phyloP scores from a whole-genome alignment of 139 green algal genomes.

The Auxenochlorella pyrenoidosa region DNA sequence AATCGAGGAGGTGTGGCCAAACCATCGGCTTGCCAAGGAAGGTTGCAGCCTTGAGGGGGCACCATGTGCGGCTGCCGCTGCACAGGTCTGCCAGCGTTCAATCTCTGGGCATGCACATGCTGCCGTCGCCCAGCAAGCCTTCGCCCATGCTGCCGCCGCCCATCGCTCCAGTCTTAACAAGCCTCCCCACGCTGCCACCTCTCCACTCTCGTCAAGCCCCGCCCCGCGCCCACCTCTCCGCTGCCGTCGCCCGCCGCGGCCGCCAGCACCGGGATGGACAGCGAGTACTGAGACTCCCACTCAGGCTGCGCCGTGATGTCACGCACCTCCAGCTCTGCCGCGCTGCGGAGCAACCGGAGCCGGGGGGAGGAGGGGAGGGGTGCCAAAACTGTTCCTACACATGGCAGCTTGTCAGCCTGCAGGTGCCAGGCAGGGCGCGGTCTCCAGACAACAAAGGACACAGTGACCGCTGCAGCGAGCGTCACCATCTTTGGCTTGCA shows the following conservation, averaged over 20 bases:
- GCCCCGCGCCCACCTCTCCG: slow-evolving; percentile 27
- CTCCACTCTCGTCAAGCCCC: neutral
- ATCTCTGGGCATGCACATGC: no score
- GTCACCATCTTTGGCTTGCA: no score
- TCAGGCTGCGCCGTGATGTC: slow-evolving; percentile 50
- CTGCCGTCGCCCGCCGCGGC: slow-evolving; percentile 13
- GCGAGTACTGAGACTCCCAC: slow-evolving; percentile 48
- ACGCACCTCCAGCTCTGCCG: slow-evolving; percentile 54
- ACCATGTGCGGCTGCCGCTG: no score
- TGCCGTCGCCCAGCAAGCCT: neutral
- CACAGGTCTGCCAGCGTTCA: neutral
- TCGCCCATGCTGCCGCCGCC: neutral
- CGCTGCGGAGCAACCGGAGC: neutral
- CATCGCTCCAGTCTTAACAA: no score
- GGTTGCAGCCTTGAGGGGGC: neutral
- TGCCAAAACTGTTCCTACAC: no score
- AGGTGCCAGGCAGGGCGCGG: no score
- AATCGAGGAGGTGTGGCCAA: no score
- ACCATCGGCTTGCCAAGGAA: neutral
- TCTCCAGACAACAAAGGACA: no score
- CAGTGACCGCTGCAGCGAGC: no score
- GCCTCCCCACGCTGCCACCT: no score
- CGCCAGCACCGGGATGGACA: slow-evolving; percentile 63
- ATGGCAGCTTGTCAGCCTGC: no score
- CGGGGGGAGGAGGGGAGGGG: neutral